These are phyloP conservation scores for Xylaria sp. DNA, from an alignment of 495 filamentous ascomycete genomes.

Conservation along the genomic window DNA sequence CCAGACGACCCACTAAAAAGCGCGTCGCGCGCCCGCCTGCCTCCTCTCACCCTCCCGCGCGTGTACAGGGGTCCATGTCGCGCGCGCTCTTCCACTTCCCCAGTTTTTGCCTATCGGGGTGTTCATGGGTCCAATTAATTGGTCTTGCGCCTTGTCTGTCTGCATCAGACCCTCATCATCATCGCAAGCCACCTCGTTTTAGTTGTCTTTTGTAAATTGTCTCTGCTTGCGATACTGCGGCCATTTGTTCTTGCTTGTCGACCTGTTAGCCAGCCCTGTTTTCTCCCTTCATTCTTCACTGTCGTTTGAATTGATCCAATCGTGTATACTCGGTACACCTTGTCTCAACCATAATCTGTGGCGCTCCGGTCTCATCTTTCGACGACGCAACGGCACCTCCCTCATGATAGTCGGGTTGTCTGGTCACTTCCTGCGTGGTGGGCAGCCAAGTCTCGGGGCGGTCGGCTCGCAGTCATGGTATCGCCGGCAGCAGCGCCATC, in stretches of 20 bases:
- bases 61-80: slow-evolving; percentile 25
- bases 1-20: slow-evolving; percentile 13
- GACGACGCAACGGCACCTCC: not conserved
- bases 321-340: not conserved
- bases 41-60: not conserved
- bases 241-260: not conserved
- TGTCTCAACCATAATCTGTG: slow-evolving; percentile 2
- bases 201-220: slow-evolving; percentile 6
- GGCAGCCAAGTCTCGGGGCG: slow-evolving; percentile 28
- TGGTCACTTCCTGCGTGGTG: slow-evolving; percentile 28
- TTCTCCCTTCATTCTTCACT: slow-evolving; percentile 13
- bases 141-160: not conserved
- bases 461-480: slow-evolving; percentile 54
- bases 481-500: slow-evolving; percentile 47
- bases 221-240: not conserved
- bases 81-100: not conserved
- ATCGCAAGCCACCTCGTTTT: not conserved
- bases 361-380: not conserved
- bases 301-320: not conserved
- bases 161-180: slow-evolving; percentile 10
- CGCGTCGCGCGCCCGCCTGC: slow-evolving; percentile 6
- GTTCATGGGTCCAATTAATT: not conserved
- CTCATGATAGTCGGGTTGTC: slow-evolving; percentile 33
- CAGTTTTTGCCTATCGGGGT: not conserved
- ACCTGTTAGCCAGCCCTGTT: not conserved